A percentile compares a stretch with the other conserved stretches of the same genome.
These are phyloP conservation scores for Rhinocladiella similis DNA, from an alignment of 2,329 filamentous ascomycete species.

Conservation along the genomic window DNA sequence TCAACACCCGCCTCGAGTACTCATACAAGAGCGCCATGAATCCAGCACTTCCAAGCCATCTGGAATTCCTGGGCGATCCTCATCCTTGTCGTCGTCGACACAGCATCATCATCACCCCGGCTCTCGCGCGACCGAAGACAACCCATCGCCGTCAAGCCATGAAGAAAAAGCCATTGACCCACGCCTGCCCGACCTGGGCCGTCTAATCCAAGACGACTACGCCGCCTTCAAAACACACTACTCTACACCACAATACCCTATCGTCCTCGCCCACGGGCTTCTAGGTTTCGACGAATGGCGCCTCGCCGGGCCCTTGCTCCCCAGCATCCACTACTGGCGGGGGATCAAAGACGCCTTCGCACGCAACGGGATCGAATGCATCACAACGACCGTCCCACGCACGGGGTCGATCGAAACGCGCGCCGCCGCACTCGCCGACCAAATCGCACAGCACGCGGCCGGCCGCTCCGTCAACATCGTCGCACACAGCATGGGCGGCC, in stretches of 20 bases:
- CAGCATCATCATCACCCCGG: neutral
- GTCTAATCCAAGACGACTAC: slow-evolving; percentile 61
- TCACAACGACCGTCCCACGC: slow-evolving; percentile 60
- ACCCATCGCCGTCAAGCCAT: slow-evolving; percentile 5
- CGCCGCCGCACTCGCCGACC: slow-evolving; percentile 53
- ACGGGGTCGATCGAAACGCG: slow-evolving; percentile 60
- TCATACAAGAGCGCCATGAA: neutral
- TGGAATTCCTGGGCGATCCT: neutral
- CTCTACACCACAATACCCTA: slow-evolving; percentile 57
- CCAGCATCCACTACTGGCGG: slow-evolving; percentile 64
- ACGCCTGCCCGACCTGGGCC: slow-evolving; percentile 44
- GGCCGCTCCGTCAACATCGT: slow-evolving; percentile 65
- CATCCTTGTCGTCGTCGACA: no score
- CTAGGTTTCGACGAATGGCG: slow-evolving; percentile 65
- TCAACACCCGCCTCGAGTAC: neutral
- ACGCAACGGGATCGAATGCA: slow-evolving; percentile 59
- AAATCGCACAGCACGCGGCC: slow-evolving; percentile 53
- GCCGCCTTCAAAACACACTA: slow-evolving; percentile 60
- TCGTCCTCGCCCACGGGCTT: slow-evolving; percentile 65
- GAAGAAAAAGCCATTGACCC: slow-evolving; percentile 17
- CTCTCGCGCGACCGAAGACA: neutral
- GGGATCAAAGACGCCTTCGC: slow-evolving; percentile 61
- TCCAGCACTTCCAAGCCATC: neutral
- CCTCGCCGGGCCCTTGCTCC: slow-evolving; percentile 54
- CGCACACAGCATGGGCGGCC: slow-evolving; percentile 60